Conservation (phyloP, 1,139 yeast species). For the Taiozyma sp. region DNA sequence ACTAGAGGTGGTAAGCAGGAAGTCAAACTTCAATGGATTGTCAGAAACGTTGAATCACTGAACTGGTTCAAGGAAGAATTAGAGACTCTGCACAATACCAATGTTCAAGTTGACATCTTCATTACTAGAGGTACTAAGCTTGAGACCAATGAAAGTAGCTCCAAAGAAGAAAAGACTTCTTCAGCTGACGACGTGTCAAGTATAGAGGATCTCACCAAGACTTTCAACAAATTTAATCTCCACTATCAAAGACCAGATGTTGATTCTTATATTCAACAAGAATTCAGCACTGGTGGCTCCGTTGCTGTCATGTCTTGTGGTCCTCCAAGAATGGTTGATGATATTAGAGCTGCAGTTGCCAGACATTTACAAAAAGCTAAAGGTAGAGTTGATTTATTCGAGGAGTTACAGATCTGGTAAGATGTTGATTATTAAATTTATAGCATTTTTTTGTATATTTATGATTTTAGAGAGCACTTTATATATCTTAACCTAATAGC, state of each 20-base stretch:
- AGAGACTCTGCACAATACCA: constrained; percentile 26
- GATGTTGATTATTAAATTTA: too few relatives aligned
- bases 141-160: not conserved
- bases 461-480: too few relatives aligned
- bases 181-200: not conserved
- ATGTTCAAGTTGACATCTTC: constrained; percentile 35
- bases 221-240: constrained; percentile 9
- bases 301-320: constrained; percentile 33
- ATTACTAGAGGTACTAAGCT: constrained; percentile 30
- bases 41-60: constrained; percentile 40
- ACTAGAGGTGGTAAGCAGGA: constrained; percentile 22
- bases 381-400: constrained; percentile 44
- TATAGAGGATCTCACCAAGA: constrained; percentile 4
- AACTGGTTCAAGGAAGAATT: constrained; percentile 51
- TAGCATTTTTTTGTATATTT: too few relatives aligned
- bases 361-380: constrained; percentile 25
- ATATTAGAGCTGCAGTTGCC: constrained; percentile 34
- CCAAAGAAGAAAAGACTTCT: not conserved
- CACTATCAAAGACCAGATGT: not conserved
- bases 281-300: constrained; percentile 26
- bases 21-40: constrained; percentile 47
- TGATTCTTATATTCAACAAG: too few relatives aligned
- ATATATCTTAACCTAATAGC: too few relatives aligned
- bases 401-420: constrained; percentile 38
- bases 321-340: constrained; percentile 47